These are phyloP conservation scores for Pichia sp. DNA, from an alignment of 1,139 yeast genomes.

Conservation along the genomic window DNA sequence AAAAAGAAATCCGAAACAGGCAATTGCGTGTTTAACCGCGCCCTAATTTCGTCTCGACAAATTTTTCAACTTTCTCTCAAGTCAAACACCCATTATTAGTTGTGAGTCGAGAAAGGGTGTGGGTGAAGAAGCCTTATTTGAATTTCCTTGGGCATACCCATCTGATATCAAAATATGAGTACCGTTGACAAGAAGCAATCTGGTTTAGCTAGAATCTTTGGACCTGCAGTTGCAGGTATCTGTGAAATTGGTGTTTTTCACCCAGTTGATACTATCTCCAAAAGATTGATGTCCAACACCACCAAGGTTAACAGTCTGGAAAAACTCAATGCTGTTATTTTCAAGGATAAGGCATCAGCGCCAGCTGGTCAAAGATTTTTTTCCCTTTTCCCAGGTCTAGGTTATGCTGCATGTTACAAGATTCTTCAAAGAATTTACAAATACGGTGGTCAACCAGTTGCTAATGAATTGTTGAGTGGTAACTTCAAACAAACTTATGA, in stretches of 20 bases:
- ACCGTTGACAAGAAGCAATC: conserved; percentile 73
- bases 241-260: conserved; percentile 95
- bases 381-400: conserved; percentile 94
- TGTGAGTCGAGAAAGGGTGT: too few species aligned
- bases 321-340: conserved; percentile 78
- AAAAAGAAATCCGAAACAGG: neutral
- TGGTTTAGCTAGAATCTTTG: conserved; percentile 83
- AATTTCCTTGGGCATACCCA: neutral
- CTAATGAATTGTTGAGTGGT: conserved; percentile 78
- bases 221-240: conserved; percentile 97
- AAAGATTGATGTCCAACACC: conserved; percentile 94
- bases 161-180: conserved; percentile 10
- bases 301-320: conserved; percentile 55
- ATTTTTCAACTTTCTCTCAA: neutral
- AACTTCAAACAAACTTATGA: conserved; percentile 71
- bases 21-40: neutral
- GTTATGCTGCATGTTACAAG: conserved; percentile 97
- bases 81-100: neutral
- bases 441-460: conserved; percentile 99
- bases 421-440: conserved; percentile 95
- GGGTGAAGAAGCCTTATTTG: neutral
- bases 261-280: conserved; percentile 97
- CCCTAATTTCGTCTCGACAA: neutral
- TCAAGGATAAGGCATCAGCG: conserved; percentile 72
- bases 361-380: conserved; percentile 64